Conservation (phyloP, 2,329 filamentous ascomycete genomes). For the Chaetomium sp. region DNA sequence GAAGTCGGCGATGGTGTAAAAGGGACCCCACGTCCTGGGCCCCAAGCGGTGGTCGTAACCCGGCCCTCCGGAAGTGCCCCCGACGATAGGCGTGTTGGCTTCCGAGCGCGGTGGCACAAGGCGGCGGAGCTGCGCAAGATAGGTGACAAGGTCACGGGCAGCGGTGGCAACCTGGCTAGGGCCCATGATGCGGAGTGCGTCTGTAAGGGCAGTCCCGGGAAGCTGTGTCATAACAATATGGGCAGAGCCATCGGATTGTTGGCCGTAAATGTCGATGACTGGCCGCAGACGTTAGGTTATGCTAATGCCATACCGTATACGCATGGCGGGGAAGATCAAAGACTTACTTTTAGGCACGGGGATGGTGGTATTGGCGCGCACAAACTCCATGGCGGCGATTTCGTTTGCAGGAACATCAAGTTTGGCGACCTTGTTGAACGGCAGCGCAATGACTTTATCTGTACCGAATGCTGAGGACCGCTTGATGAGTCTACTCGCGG, state of each 20-base stretch:
- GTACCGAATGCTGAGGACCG: neutral
- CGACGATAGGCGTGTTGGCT: neutral
- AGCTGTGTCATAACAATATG: slow-evolving; percentile 18
- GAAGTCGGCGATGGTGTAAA: slow-evolving; percentile 6
- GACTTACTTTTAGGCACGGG: slow-evolving; percentile 10
- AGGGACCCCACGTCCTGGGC: slow-evolving; percentile 1
- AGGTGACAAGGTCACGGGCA: neutral
- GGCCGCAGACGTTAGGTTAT: neutral
- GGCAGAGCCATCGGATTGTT: slow-evolving; percentile 1
- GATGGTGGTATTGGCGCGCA: slow-evolving; percentile 14
- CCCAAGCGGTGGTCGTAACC: slow-evolving; percentile 6
- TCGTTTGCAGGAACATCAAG: slow-evolving; percentile 8
- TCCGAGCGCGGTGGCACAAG: neutral
- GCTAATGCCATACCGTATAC: neutral
- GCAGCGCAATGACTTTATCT: slow-evolving; percentile 10
- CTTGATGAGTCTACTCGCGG: neutral
- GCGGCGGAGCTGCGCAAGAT: slow-evolving; percentile 17
- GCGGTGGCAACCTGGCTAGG: neutral
- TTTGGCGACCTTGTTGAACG: slow-evolving; percentile 20
- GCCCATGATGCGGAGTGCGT: neutral
- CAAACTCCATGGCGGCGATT: slow-evolving; percentile 19
- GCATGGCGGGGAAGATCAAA: neutral
- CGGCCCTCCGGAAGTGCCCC: neutral
- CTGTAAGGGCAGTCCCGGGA: neutral
- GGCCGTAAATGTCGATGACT: slow-evolving; percentile 18